phyloP scores from a whole-genome alignment of 805 yeast genomes.

The Lipomyces anomalus region DNA sequence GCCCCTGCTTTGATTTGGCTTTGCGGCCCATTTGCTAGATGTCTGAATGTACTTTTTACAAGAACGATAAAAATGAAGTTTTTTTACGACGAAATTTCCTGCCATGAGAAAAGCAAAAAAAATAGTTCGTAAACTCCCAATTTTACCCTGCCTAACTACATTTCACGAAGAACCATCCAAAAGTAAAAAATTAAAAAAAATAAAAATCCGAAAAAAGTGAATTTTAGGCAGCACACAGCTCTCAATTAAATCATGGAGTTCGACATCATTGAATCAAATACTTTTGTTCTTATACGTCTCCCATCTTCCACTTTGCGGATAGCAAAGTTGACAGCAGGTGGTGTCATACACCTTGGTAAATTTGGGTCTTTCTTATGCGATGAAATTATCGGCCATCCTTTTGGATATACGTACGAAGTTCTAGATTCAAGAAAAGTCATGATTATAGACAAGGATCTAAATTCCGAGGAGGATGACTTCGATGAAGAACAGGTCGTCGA shows the following conservation, averaged over 20 bases:
- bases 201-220: neutral
- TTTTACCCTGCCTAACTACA: too few species aligned
- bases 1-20: constrained; percentile 87
- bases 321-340: constrained; percentile 57
- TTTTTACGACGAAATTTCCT: too few species aligned
- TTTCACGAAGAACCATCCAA: too few species aligned
- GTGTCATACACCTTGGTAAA: constrained; percentile 72
- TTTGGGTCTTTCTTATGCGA: constrained; percentile 80
- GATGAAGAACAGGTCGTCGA: constrained; percentile 20
- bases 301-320: constrained; percentile 80
- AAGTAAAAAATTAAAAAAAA: too few species aligned
- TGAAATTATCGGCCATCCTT: constrained; percentile 71
- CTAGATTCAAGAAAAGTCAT: constrained; percentile 42
- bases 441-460: constrained; percentile 13
- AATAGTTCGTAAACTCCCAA: neutral
- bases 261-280: constrained; percentile 41
- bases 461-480: constrained; percentile 26
- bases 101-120: too few species aligned
- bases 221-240: neutral
- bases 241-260: constrained; percentile 4
- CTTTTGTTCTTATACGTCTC: constrained; percentile 59
- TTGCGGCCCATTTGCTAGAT: constrained; percentile 94
- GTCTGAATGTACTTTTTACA: too few species aligned
- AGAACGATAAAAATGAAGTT: too few species aligned
- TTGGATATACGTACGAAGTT: constrained; percentile 87